Percentiles rank a stretch among this genome's conserved stretches.
phyloP scores from a whole-genome alignment of 2,329 filamentous ascomycete species.

The Tothia fuscella region DNA sequence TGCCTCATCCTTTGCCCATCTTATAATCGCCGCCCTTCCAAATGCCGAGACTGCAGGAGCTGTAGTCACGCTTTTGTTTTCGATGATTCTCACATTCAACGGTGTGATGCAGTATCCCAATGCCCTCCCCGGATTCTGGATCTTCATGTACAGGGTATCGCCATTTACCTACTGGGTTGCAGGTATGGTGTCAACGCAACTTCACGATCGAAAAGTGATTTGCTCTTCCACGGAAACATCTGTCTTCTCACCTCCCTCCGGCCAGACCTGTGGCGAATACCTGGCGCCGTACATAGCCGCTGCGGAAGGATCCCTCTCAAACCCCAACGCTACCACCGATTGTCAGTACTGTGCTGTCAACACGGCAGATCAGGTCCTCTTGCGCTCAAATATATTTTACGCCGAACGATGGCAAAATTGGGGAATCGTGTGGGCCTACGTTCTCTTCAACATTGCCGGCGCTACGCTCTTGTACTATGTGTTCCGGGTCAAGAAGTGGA shows the following conservation, averaged over 20 bases:
- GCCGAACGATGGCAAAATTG: conserved; percentile 54
- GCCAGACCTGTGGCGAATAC: conserved; percentile 33
- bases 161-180: conserved; percentile 53
- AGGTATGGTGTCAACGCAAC: conserved; percentile 28
- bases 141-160: conserved; percentile 61
- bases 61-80: conserved; percentile 47
- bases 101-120: conserved; percentile 46
- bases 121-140: conserved; percentile 59
- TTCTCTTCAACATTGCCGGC: conserved; percentile 49
- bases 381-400: conserved; percentile 29
- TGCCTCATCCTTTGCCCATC: conserved; percentile 59
- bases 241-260: conserved; percentile 28
- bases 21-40: conserved; percentile 59
- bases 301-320: conserved; percentile 30
- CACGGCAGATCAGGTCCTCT: conserved; percentile 37
- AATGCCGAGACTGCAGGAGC: conserved; percentile 56
- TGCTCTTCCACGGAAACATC: conserved; percentile 34
- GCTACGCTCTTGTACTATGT: conserved; percentile 49
- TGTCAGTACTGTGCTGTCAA: conserved; percentile 39
- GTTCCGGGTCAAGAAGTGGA: conserved; percentile 20
- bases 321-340: conserved; percentile 30
- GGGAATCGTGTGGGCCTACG: conserved; percentile 56
- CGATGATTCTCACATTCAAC: conserved; percentile 49
- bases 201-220: conserved; percentile 35
- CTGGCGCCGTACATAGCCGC: conserved; percentile 28